Percentiles rank a stretch among this genome's conserved stretches.
These are phyloP conservation scores for Auxenochlorella protothecoides DNA, from an alignment of 139 green algal genomes.

Conservation along the genomic window DNA sequence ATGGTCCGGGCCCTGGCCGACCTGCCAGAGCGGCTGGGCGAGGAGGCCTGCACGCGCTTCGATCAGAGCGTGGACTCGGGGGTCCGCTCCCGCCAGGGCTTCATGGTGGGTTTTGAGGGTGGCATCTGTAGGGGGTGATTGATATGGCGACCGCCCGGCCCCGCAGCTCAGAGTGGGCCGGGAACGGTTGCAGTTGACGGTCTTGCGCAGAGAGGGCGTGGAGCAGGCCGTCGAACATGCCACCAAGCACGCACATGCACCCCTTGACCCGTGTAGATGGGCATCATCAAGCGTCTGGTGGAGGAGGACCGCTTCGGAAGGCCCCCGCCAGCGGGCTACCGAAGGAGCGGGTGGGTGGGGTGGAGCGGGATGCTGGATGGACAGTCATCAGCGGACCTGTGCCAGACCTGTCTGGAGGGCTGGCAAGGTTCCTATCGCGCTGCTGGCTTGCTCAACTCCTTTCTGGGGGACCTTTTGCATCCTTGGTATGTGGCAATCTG, in stretches of 20 bases:
- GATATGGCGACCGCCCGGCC: no score
- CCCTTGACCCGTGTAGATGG: constrained; percentile 19
- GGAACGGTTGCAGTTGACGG: background rate
- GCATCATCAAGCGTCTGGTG: constrained; percentile 46
- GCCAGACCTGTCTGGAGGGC: no score
- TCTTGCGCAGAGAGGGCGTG: no score
- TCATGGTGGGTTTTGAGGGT: constrained; percentile 28
- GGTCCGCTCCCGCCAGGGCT: constrained; percentile 41
- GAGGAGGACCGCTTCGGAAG: constrained; percentile 14
- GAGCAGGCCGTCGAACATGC: no score
- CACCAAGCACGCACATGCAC: no score
- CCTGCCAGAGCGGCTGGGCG: constrained; percentile 20
- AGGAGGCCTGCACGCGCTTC: constrained; percentile 38
- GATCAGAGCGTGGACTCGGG: constrained; percentile 19
- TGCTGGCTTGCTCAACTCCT: no score
- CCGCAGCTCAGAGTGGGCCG: background rate
- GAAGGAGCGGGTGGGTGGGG: background rate
- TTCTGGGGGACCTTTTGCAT: no score
- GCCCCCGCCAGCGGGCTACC: background rate
- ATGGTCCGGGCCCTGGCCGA: constrained; percentile 35
- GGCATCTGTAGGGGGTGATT: background rate
- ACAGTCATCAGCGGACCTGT: no score
- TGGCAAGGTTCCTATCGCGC: no score
- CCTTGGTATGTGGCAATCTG: no score
- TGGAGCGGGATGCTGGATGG: background rate